Evolutionary conservation across 495 filamentous ascomycete species (phyloP), one percentile per base, ranked within the genome.

Genomic region (Pyrenula massariospora): DNA sequence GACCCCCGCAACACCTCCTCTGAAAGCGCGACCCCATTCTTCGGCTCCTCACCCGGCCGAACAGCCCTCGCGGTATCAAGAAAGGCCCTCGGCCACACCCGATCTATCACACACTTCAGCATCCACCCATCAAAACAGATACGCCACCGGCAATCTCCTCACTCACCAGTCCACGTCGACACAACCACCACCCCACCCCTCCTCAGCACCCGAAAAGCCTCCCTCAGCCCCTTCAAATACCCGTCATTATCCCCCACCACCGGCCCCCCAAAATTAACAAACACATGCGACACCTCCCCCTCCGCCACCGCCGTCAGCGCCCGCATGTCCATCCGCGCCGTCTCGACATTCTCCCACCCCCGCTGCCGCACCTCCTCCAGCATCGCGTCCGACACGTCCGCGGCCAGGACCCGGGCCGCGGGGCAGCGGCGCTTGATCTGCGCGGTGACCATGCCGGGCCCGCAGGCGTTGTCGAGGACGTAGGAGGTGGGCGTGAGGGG

Each of bases 401-500:
- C 48, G 15, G 42, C 15, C 22, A 53, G 50, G 5, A 56, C 24
- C n/a, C 50, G 52, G 54, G 55, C 53, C 0, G n/a, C 47, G 1
- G 58, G 55, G 11, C 48, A n/a, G 1, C 19, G 3, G 15, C 22
- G 20, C 20, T 60, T 55, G 52, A 60, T 42, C 52, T 53, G 47
- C 24, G 57, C 19, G 48, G 55, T 60, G 2, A 63, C 55, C 5
- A 58, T 58, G 8, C 61, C 61, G 2, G 58, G 52, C 10, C 58
- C 58, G 53, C 58, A 63, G 1, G 61, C 58, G 48, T 60, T 58
- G 48, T 63, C 61, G 20, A 63, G 52, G 10, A 63, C 50, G 25
- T 31, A 54, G 12, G 57, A 61, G 10, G 50, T 52, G 50, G 53
- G 12, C 10, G 48, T 51, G 19, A 59, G 56, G 8, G 31, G 15